These are phyloP conservation scores for Globisporangium cystogenes DNA, from an alignment of 352 stramenopile species.

Conservation along the genomic window DNA sequence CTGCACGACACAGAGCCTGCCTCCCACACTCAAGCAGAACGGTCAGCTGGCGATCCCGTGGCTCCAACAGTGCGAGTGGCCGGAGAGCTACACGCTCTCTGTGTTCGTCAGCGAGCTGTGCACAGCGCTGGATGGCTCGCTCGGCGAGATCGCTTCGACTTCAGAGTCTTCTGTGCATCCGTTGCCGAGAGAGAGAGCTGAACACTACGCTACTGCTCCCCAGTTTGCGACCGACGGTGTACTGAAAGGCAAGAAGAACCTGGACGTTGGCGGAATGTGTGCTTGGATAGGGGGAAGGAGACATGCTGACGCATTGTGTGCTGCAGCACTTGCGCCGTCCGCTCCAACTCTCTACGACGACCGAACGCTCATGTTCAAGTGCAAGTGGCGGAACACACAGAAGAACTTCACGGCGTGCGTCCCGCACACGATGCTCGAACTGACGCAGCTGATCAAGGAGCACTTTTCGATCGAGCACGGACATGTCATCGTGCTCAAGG, in stretches of 20 bases:
- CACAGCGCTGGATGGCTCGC: slow-evolving; percentile 16
- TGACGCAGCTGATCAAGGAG: slow-evolving; percentile 27
- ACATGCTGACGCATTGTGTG: background rate
- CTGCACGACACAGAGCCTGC: slow-evolving; percentile 29
- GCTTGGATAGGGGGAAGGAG: background rate
- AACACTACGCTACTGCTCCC: slow-evolving; percentile 23
- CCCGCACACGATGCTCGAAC: slow-evolving; percentile 19
- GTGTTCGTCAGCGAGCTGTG: slow-evolving; percentile 50
- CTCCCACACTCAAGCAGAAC: slow-evolving; percentile 24
- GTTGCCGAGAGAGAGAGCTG: slow-evolving; percentile 6
- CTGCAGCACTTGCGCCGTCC: background rate
- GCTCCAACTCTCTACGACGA: background rate
- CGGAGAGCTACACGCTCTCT: slow-evolving; percentile 37
- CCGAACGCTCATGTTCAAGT: slow-evolving; percentile 39
- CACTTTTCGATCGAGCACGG: slow-evolving; percentile 33
- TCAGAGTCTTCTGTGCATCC: slow-evolving; percentile 16
- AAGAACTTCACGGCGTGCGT: slow-evolving; percentile 35
- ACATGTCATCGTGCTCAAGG: slow-evolving; percentile 21
- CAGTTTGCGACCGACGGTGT: slow-evolving; percentile 16
- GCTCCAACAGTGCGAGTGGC: slow-evolving; percentile 46
- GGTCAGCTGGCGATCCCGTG: slow-evolving; percentile 40
- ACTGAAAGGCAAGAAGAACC: background rate
- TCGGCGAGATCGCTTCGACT: slow-evolving; percentile 2
- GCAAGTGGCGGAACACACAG: slow-evolving; percentile 52
- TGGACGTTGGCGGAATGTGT: too few species aligned